Evolutionary conservation across 306 rosid species (phyloP), one percentile per base, ranked within the genome.

Genomic region (Adenanthera pavonina): DNA sequence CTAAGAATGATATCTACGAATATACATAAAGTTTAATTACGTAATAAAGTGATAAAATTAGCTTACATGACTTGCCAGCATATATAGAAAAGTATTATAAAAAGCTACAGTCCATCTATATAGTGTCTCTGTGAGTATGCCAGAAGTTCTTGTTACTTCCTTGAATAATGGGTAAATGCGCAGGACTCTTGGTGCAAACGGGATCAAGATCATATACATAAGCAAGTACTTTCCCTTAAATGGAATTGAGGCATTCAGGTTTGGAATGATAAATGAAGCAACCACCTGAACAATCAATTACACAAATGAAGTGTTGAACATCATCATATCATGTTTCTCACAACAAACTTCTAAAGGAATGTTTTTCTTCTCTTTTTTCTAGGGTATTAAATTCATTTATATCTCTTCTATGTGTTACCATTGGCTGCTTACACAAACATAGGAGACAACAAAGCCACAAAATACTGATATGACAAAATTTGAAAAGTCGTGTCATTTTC

Each of bases 51-150:
- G 36, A 76, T 7, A 80, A 66, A 81, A 75, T 41, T 25, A 40
- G 52, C 98, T 89, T 86, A 95, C 99, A 60, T 95, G 99, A 85
- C 98, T 89, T 60, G 92, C 98, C 35, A 92, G 93, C 97, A 95
- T 86, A 19, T 91, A 95, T 61, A 93, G 92, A 75, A 85, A 82
- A 72, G 93, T 97, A 92, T 95, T 95, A 81, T 78, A 89, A 38
- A 89, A 94, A 83, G 99, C 98, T 78, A 94, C 94, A 78, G 90
- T 90, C 98, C 97, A 25, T 25, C 30, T 25, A 25, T 97, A 95
- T 7, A 94, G 94, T 13, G 92, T 95, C 86, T 93, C 97, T 53
- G 98, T 92, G 53, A 95, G 85, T 82, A 87, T 89, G 77, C 99
- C 99, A 47, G 88, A 87, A 61, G 91, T 87, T 73, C 87, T 90